A percentile compares a stretch with the other conserved stretches of the same genome.
These are phyloP conservation scores for Lippia alba DNA, from an alignment of 305 asterid genomes.

Conservation along the genomic window DNA sequence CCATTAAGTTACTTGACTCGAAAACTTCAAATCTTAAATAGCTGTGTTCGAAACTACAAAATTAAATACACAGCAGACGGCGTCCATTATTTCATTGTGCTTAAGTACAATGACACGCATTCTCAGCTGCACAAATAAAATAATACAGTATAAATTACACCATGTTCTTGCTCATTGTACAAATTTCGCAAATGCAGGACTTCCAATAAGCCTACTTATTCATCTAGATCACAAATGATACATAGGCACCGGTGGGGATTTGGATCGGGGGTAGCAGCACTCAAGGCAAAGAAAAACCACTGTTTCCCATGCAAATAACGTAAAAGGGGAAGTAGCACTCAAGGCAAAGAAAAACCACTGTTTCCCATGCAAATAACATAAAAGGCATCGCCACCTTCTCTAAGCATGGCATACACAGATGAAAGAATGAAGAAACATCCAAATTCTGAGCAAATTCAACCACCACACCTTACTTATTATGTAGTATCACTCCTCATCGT, in stretches of 20 bases:
- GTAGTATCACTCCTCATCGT: conserved; percentile 66
- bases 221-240: conserved; percentile 38
- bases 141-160: conserved; percentile 39
- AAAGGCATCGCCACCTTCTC: conserved; percentile 37
- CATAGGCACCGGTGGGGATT: background rate
- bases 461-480: conserved; percentile 9
- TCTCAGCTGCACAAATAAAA: conserved; percentile 42
- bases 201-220: conserved; percentile 56
- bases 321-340: conserved; percentile 34
- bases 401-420: conserved; percentile 37
- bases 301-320: conserved; percentile 32
- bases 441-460: conserved; percentile 31
- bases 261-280: conserved; percentile 27
- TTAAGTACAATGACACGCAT: conserved; percentile 16
- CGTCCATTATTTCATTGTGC: conserved; percentile 1
- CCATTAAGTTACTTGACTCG: no score
- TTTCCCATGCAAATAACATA: conserved; percentile 33
- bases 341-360: conserved; percentile 20
- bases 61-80: background rate
- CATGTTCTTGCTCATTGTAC: conserved; percentile 5
- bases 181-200: conserved; percentile 42
- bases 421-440: conserved; percentile 40
- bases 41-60: conserved; percentile 2
- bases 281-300: conserved; percentile 29
- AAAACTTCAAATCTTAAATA: background rate